phyloP scores from a whole-genome alignment of 2,329 filamentous ascomycete species.

The Epichloe hybrida region DNA sequence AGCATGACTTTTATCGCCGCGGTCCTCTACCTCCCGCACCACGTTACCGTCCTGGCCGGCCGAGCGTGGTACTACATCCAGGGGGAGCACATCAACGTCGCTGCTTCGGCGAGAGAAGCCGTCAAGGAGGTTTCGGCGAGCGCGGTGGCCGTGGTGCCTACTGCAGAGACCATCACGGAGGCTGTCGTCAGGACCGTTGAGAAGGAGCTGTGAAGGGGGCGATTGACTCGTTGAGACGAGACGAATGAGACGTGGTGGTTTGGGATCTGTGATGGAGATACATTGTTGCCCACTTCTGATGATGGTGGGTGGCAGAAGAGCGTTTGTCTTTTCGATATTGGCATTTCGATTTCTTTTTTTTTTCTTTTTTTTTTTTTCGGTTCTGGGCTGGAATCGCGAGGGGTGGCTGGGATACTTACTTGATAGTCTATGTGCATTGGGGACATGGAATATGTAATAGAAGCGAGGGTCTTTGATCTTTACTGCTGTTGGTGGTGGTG shows the following conservation, averaged over 20 bases:
- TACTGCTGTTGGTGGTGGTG: too few relatives aligned
- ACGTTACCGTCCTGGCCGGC: slow-evolving; percentile 67
- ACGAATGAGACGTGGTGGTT: too few relatives aligned
- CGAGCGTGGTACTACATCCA: slow-evolving; percentile 92
- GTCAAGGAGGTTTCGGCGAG: slow-evolving; percentile 20
- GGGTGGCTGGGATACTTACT: not conserved
- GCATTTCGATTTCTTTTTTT: not conserved
- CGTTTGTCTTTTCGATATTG: not conserved
- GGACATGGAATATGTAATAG: too few relatives aligned
- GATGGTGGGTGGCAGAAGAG: not conserved
- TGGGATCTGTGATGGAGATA: not conserved
- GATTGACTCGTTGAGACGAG: too few relatives aligned
- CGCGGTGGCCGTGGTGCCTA: slow-evolving; percentile 13
- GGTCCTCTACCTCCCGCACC: slow-evolving; percentile 85
- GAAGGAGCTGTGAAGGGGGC: slow-evolving; percentile 20
- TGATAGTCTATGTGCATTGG: not conserved
- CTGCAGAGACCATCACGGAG: slow-evolving; percentile 10
- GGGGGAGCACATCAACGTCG: slow-evolving; percentile 50
- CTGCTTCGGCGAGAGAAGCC: slow-evolving; percentile 18
- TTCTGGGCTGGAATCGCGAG: too few relatives aligned
- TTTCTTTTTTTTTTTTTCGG: not conserved
- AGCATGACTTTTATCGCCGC: slow-evolving; percentile 76
- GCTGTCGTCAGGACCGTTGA: slow-evolving; percentile 12
- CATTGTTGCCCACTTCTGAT: not conserved
- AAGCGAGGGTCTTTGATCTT: too few relatives aligned